Evolutionary conservation across 2,329 filamentous ascomycete species (phyloP).

Genomic region (Mycosphaerella arachidis): DNA sequence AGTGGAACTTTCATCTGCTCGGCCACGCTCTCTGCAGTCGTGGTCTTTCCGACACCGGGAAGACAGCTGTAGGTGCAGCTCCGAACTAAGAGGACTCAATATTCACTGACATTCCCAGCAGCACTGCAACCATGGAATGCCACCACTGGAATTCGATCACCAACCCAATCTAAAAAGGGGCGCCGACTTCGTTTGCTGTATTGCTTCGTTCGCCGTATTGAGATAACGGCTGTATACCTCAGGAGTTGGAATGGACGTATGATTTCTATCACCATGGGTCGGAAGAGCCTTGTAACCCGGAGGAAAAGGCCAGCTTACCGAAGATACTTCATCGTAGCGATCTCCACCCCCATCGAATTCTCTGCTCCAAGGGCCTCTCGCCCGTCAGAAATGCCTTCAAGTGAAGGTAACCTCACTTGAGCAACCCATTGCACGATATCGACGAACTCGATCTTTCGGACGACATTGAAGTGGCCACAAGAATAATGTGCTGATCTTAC

Average conservation of each 20-base stretch:
- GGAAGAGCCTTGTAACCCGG: neutral
- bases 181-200: neutral
- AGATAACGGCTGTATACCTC: neutral
- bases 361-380: constrained; percentile 1
- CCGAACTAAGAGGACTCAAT: too few relatives aligned
- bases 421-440: constrained; percentile 5
- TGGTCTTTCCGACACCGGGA: too few relatives aligned
- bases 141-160: too few relatives aligned
- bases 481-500: constrained; percentile 2
- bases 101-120: too few relatives aligned
- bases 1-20: too few relatives aligned
- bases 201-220: neutral
- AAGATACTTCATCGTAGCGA: constrained; percentile 1
- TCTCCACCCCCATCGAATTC: neutral
- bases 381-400: neutral
- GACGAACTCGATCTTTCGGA: neutral
- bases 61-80: too few relatives aligned
- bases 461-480: constrained; percentile 5
- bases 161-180: too few relatives aligned
- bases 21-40: too few relatives aligned
- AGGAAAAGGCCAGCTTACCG: neutral
- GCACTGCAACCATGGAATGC: too few relatives aligned
- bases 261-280: neutral
- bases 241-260: constrained; percentile 1
- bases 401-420: neutral